Conservation (phyloP, 2,329 filamentous ascomycete genomes). For the Dendryphion nanum region DNA sequence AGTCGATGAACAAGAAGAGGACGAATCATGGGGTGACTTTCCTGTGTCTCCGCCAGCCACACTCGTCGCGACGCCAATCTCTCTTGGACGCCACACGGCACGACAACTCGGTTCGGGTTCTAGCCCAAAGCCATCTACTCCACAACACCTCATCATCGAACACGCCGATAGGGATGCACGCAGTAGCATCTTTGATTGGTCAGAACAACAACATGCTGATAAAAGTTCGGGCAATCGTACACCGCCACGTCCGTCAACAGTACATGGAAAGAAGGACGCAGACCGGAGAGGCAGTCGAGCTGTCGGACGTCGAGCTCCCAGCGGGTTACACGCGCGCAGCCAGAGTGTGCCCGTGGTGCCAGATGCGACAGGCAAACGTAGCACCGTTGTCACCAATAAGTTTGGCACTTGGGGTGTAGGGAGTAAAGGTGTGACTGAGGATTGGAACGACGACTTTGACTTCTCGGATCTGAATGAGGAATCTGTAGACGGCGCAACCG, state of each 20-base stretch:
- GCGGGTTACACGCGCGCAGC: conserved; percentile 70
- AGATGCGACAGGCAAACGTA: conserved; percentile 55
- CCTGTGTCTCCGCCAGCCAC: conserved; percentile 31
- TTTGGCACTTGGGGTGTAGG: conserved; percentile 81
- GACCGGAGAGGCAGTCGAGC: conserved; percentile 69
- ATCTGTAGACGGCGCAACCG: conserved; percentile 25
- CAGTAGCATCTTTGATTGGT: conserved; percentile 78
- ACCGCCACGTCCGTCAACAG: conserved; percentile 68
- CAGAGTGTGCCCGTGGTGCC: conserved; percentile 74
- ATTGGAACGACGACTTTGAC: conserved; percentile 89
- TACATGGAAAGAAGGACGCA: conserved; percentile 72
- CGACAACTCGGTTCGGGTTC: conserved; percentile 28
- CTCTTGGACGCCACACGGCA: conserved; percentile 31
- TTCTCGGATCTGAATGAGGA: conserved; percentile 59
- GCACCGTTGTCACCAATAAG: conserved; percentile 60
- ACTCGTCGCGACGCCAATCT: conserved; percentile 28
- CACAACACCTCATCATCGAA: conserved; percentile 35
- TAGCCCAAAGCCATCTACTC: conserved; percentile 38
- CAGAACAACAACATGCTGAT: conserved; percentile 63
- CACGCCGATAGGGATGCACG: conserved; percentile 44
- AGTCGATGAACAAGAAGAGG: conserved; percentile 39
- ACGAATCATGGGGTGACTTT: conserved; percentile 41
- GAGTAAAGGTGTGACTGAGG: conserved; percentile 77
- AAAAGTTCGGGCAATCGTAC: conserved; percentile 59
- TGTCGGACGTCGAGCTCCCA: conserved; percentile 65